phyloP scores from a whole-genome alignment of 2,329 filamentous ascomycete genomes.

The Diaporthe helianthi region DNA sequence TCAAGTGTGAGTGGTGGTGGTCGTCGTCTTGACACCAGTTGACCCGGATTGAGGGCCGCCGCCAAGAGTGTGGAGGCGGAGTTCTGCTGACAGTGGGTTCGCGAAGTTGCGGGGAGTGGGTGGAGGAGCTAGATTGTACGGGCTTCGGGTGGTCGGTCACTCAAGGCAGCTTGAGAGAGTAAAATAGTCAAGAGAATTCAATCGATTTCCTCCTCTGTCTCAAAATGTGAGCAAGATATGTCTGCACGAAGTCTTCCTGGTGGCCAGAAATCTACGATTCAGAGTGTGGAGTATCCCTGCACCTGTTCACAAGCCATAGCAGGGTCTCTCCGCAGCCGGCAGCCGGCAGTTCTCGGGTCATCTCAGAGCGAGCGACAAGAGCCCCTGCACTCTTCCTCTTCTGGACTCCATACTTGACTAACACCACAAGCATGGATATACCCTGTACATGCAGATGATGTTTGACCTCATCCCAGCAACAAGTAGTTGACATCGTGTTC shows the following conservation, averaged over 20 bases:
- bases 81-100: not conserved
- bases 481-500: not conserved
- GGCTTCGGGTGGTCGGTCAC: not conserved
- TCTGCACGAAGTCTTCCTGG: not conserved
- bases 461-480: not conserved
- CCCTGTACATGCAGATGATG: not conserved
- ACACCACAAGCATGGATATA: not conserved
- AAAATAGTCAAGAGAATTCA: not conserved
- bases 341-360: conserved; percentile 17
- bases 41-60: not conserved
- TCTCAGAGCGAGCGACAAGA: conserved; percentile 15
- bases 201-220: not conserved
- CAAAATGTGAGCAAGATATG: not conserved
- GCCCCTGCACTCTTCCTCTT: not conserved
- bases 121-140: not conserved
- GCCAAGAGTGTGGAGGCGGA: not conserved
- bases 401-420: not conserved
- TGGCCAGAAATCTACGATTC: conserved; percentile 3
- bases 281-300: conserved; percentile 26
- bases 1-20: not conserved
- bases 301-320: not conserved
- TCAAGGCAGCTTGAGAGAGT: not conserved
- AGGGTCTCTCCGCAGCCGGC: not conserved
- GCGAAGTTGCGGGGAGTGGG: conserved; percentile 3
- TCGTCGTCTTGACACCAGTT: not conserved